Evolutionary conservation across 441 rosid species (phyloP), one percentile per base, ranked within the genome.

Genomic region (Flueggea neowawraea): DNA sequence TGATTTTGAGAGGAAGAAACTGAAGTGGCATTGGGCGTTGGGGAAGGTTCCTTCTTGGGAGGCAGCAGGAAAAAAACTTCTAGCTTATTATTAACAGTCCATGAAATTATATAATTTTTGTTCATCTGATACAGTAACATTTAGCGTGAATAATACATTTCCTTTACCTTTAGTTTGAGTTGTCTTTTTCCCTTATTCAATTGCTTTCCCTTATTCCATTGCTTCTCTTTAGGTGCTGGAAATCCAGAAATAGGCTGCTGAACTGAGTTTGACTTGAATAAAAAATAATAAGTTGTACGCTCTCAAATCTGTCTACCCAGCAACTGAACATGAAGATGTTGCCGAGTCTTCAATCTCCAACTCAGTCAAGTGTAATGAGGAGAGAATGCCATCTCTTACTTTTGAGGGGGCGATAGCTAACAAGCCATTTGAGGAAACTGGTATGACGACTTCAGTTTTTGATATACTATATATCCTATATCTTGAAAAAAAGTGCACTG

Each of bases 221-320:
- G 48, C 53, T 54, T 73, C 14, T 63, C 61, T 63, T 39, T 64
- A 82, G 89, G 91, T 85, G 68, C 74, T 77, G 62, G 80, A 82
- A 72, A 79, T 88, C 66, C 76, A 82, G 73, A 88, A 85, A 54
- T 76, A 82, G 82, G 89, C 89, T 73, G 83, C 88, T 49, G 99
- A 95, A 81, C 74, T 91, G 89, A 84, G 96, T 16, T 80, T 91
- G 78, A 86, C 75, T 32, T 87, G 94, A 76, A 89, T 94, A 69
- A 87, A 75, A n/a, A 81, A 96, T 3, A 87, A 80, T 67, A 95
- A 82, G 74, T 61, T 95, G 66, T 96, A 95, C 74, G 95, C 96
- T 60, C 92, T 91, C 52, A 91, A 95, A 82, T 79, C 97, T 73
- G 92, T 90, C 73, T 22, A 81, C 69, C 80, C 59, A 75, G 71